These are phyloP conservation scores for Trichoderma koningiopsis DNA, from an alignment of 2,329 filamentous ascomycete species.

Conservation along the genomic window DNA sequence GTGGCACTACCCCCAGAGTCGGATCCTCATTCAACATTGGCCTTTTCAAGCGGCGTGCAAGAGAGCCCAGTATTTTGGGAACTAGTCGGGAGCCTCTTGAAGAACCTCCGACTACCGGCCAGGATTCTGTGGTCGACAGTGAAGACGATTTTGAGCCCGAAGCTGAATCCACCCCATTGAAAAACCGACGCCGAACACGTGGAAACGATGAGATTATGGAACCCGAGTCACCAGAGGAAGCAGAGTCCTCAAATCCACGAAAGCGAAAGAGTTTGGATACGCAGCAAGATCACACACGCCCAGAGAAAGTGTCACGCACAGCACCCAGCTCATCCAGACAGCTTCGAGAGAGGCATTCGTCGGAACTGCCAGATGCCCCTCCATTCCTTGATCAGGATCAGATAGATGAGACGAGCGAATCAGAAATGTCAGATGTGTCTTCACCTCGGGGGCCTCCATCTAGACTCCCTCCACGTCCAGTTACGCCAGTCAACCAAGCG, in stretches of 20 bases:
- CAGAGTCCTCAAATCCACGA: conserved; percentile 42
- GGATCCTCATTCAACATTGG: conserved; percentile 58
- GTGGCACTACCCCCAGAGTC: conserved; percentile 50
- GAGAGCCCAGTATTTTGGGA: conserved; percentile 64
- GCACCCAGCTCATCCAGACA: conserved; percentile 32
- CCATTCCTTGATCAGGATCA: conserved; percentile 31
- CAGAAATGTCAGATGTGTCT: conserved; percentile 42
- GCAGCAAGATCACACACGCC: conserved; percentile 43
- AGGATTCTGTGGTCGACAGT: conserved; percentile 42
- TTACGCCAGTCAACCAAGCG: conserved; percentile 51
- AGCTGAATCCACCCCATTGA: conserved; percentile 68
- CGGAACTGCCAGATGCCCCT: conserved; percentile 41
- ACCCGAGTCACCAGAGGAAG: conserved; percentile 34
- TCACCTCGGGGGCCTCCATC: conserved; percentile 40
- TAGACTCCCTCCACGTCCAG: conserved; percentile 35
- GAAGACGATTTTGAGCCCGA: conserved; percentile 61
- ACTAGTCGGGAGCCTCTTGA: conserved; percentile 49
- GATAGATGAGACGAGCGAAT: conserved; percentile 39
- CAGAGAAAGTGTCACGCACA: conserved; percentile 41
- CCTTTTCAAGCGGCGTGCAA: conserved; percentile 57
- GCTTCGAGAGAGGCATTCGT: conserved; percentile 29
- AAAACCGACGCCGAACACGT: conserved; percentile 45
- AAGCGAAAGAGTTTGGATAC: conserved; percentile 60
- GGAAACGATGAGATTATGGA: conserved; percentile 32
- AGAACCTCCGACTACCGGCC: conserved; percentile 39